Evolutionary conservation across 2,329 filamentous ascomycete genomes (phyloP).

Genomic region (Aspergillus quadrilineatus): DNA sequence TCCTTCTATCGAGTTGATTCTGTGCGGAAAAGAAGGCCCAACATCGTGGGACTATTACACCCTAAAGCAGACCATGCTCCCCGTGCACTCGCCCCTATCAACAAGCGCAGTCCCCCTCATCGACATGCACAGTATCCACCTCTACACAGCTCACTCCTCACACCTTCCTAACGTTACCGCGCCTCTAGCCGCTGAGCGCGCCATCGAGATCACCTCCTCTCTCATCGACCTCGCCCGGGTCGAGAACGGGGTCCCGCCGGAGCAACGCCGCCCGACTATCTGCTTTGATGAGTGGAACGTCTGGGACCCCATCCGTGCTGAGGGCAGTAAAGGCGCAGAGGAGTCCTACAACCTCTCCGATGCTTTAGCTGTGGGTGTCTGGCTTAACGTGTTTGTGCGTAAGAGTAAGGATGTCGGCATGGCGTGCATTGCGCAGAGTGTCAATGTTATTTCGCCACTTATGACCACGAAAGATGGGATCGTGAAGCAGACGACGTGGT

Average conservation of each 20-base stretch:
- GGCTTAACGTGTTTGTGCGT: conserved; percentile 74
- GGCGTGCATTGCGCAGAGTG: conserved; percentile 74
- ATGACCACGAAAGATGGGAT: conserved; percentile 68
- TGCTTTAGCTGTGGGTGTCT: conserved; percentile 70
- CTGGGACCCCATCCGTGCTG: conserved; percentile 71
- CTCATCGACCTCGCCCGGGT: conserved; percentile 73
- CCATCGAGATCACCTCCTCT: conserved; percentile 67
- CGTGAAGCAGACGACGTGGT: conserved; percentile 72
- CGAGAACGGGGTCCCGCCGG: conserved; percentile 58
- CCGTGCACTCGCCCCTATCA: conserved; percentile 43
- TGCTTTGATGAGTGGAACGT: conserved; percentile 88
- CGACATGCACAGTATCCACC: conserved; percentile 79
- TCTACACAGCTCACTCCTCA: conserved; percentile 66
- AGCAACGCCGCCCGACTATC: conserved; percentile 65
- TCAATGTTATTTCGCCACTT: conserved; percentile 75
- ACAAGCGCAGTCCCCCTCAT: conserved; percentile 52
- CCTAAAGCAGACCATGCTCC: conserved; percentile 65
- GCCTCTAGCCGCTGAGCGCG: conserved; percentile 68
- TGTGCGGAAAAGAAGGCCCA: conserved; percentile 71
- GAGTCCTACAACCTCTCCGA: conserved; percentile 73
- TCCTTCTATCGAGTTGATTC: conserved; percentile 66
- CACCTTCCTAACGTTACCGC: conserved; percentile 60
- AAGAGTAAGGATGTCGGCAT: conserved; percentile 71
- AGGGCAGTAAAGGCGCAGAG: conserved; percentile 70
- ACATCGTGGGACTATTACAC: conserved; percentile 72